Percentiles rank a stretch among this genome's conserved stretches.
Evolutionary conservation across 108 stramenopile species (phyloP).

Genomic region (Stephanodiscus triporus): DNA sequence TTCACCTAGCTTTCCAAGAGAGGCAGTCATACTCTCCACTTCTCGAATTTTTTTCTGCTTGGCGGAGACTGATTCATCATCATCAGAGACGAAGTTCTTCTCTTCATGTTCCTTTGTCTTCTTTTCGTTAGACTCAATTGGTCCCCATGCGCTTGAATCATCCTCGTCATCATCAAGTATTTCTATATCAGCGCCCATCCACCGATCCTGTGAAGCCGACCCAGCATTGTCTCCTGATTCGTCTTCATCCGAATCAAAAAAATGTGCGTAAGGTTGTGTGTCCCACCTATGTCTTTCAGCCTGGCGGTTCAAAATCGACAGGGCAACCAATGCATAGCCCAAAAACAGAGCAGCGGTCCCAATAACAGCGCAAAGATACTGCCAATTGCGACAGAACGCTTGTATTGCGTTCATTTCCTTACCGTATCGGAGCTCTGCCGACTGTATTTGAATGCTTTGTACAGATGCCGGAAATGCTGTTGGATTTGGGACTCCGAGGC

Average conservation of each 20-base stretch:
- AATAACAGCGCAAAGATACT: conserved; percentile 60
- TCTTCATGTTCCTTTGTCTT: neutral
- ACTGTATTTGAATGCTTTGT: conserved; percentile 51
- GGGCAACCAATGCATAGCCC: conserved; percentile 19
- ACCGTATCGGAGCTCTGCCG: conserved; percentile 69
- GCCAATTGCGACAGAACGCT: conserved; percentile 65
- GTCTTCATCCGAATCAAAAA: conserved; percentile 25
- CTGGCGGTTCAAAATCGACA: conserved; percentile 24
- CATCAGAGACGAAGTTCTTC: conserved; percentile 32
- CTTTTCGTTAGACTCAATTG: conserved; percentile 18
- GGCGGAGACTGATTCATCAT: conserved; percentile 30
- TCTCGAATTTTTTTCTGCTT: conserved; percentile 10
- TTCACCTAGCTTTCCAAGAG: conserved; percentile 1
- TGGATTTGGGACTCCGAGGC: conserved; percentile 34
- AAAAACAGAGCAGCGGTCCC: conserved; percentile 58
- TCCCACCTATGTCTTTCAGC: conserved; percentile 9
- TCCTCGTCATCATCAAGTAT: conserved; percentile 37
- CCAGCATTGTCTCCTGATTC: conserved; percentile 16
- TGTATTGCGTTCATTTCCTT: conserved; percentile 72
- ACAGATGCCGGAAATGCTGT: conserved; percentile 51
- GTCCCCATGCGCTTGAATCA: conserved; percentile 40
- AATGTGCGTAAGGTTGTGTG: conserved; percentile 23
- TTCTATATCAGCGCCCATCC: conserved; percentile 39
- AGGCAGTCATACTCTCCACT: neutral
- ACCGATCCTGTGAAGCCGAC: conserved; percentile 10